Conservation (phyloP, 352 stramenopile species). For the Phytophthora cajani region DNA sequence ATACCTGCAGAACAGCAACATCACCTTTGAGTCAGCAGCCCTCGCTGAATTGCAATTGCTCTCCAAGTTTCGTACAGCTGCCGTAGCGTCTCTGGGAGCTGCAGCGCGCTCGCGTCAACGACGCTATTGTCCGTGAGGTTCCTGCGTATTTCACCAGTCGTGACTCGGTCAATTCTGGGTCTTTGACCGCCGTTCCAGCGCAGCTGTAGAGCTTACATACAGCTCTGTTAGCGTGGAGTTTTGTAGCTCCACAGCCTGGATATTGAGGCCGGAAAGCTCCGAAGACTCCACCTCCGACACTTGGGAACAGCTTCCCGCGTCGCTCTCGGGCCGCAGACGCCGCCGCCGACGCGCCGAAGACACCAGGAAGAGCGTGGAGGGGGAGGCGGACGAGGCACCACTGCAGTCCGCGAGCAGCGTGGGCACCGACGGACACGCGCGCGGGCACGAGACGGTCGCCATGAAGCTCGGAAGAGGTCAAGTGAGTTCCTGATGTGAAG, state of each 20-base stretch:
- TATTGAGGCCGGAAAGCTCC: conserved; percentile 16
- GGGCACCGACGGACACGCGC: conserved; percentile 21
- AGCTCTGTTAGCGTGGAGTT: conserved; percentile 16
- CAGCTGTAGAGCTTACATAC: conserved; percentile 7
- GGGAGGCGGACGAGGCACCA: background rate
- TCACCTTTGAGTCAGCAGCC: background rate
- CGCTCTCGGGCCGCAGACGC: conserved; percentile 9
- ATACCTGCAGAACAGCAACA: conserved; percentile 18
- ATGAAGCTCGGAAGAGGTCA: conserved; percentile 2
- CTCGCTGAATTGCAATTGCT: background rate
- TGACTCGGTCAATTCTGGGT: conserved; percentile 21
- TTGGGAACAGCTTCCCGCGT: conserved; percentile 15
- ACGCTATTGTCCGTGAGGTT: conserved; percentile 33
- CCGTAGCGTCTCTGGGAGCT: conserved; percentile 27
- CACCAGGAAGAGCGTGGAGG: conserved; percentile 17
- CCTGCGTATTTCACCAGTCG: conserved; percentile 3
- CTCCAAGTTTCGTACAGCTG: conserved; percentile 18
- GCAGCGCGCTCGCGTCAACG: conserved; percentile 12
- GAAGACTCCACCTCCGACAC: conserved; percentile 24
- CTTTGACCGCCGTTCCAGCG: background rate
- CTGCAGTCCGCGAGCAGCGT: conserved; percentile 24
- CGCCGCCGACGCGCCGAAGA: conserved; percentile 9
- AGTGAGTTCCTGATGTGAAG: background rate
- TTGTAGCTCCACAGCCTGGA: conserved; percentile 13
- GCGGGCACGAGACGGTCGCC: conserved; percentile 11